Evolutionary conservation across 345 rosid genomes (phyloP).

Genomic region (Leavenworthia alabamica): DNA sequence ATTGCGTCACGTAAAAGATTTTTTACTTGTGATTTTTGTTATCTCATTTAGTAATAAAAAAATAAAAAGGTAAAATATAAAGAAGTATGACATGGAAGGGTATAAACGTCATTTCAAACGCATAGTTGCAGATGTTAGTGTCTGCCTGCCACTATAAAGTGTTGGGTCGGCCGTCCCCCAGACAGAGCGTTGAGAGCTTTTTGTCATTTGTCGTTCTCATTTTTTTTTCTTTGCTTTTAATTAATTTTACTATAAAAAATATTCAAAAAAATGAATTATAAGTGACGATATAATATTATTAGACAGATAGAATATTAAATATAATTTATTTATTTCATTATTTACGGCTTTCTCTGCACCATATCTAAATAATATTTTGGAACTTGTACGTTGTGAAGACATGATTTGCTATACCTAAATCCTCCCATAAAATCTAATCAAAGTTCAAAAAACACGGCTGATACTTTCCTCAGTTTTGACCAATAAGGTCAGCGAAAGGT

Average conservation of each 20-base stretch:
- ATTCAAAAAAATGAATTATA: background rate
- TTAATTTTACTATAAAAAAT: background rate
- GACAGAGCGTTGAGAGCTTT: slow-evolving; percentile 26
- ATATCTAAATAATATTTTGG: background rate
- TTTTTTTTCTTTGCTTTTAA: background rate
- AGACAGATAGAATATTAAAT: background rate
- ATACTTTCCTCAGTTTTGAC: background rate
- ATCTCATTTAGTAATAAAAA: too few relatives aligned
- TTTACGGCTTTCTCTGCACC: background rate
- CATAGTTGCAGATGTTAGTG: slow-evolving; percentile 27
- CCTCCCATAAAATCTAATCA: background rate
- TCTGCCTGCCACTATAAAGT: slow-evolving; percentile 32
- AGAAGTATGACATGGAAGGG: slow-evolving; percentile 8
- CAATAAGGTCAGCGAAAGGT: background rate
- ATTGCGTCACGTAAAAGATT: slow-evolving; percentile 19
- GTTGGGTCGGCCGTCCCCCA: slow-evolving; percentile 34
- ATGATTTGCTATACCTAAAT: background rate
- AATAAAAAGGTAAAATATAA: background rate
- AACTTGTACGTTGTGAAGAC: background rate
- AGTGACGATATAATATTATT: background rate
- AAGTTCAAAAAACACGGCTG: background rate
- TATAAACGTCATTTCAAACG: slow-evolving; percentile 1
- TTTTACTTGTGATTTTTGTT: background rate
- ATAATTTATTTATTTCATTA: background rate
- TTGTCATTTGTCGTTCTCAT: slow-evolving; percentile 24